Percentiles rank a stretch among this genome's conserved stretches.
Conservation (phyloP, 129 eudicot species). For the Gnaphalium uliginosum region DNA sequence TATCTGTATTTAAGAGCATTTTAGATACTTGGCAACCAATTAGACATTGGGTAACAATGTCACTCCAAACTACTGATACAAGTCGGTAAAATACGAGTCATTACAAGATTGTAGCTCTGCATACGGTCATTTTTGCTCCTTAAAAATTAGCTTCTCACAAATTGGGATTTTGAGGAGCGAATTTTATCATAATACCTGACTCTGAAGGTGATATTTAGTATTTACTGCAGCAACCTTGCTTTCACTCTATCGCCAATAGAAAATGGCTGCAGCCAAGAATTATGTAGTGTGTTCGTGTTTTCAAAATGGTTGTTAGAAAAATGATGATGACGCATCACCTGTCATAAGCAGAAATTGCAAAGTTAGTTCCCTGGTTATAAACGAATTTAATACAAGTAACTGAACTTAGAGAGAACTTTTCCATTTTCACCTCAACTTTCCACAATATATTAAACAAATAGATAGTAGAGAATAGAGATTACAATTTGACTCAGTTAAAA, state of each 20-base stretch:
- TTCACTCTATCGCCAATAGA: background rate
- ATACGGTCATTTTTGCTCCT: background rate
- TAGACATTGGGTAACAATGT: background rate
- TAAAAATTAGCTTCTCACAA: background rate
- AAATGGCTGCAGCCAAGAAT: background rate
- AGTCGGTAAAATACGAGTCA: background rate
- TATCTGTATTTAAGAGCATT: too few species aligned
- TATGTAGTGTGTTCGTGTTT: background rate
- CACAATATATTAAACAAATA: background rate
- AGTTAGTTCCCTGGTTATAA: background rate
- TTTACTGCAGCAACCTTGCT: background rate
- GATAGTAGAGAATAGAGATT: background rate
- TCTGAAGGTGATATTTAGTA: background rate
- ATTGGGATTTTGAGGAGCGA: background rate
- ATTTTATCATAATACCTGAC: background rate
- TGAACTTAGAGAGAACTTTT: background rate
- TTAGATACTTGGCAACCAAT: too few species aligned
- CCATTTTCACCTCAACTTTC: background rate
- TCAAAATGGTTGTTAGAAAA: background rate
- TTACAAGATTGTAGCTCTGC: background rate
- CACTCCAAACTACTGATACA: background rate
- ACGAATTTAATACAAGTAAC: background rate
- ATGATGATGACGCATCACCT: background rate
- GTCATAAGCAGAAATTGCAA: constrained; percentile 14
- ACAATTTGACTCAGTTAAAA: background rate